Evolutionary conservation across 371 early-diverging fungal species (phyloP), one percentile per base, ranked within the genome.

Genomic region (Lichtheimia corymbifera): DNA sequence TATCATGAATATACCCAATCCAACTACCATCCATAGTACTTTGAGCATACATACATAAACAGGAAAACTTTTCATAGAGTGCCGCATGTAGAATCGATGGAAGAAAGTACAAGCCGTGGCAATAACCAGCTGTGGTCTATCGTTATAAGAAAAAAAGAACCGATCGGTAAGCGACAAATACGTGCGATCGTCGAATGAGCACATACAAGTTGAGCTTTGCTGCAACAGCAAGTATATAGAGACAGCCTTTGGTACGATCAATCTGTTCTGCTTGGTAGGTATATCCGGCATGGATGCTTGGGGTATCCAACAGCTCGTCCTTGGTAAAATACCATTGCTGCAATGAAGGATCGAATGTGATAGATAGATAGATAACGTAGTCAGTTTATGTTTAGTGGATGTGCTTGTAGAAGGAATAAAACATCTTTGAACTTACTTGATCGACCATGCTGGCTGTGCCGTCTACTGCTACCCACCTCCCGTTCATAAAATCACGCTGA

Each of bases 41-140:
- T 50, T n/a, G 17, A 9, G 49, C n/a, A n/a, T n/a, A 70, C 87
- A 68, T 85, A 87, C 88, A 76, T 88, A 88, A 44, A 80, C 81
- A 40, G 88, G 85, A 63, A 77, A 83, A 14, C 74, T 68, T 45
- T 65, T 76, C 55, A 92, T 72, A 5, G 93, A 91, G 50, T 86
- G 80, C 24, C 93, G 82, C 89, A 91, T 90, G 55, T 84, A 93
- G 61, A 92, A 93, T 17, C 92, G 86, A 61, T 93, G 92, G 61
- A 93, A 89, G 64, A 85, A 85, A 4, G 88, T 83, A 25, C 83
- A 79, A 2, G 91, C 93, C 0, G 89, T 88, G 20, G 89, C 85
- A 27, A 89, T 71, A 5, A 85, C 87, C 22, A 84, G 59, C 57
- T 88, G 89, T 17, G 92, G 84, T 27, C 86, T 85, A 50, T 47